Evolutionary conservation across 768 basidiomycete species (phyloP), one percentile per base, ranked within the genome.

Genomic region (Holtermanniella nyarrowii): DNA sequence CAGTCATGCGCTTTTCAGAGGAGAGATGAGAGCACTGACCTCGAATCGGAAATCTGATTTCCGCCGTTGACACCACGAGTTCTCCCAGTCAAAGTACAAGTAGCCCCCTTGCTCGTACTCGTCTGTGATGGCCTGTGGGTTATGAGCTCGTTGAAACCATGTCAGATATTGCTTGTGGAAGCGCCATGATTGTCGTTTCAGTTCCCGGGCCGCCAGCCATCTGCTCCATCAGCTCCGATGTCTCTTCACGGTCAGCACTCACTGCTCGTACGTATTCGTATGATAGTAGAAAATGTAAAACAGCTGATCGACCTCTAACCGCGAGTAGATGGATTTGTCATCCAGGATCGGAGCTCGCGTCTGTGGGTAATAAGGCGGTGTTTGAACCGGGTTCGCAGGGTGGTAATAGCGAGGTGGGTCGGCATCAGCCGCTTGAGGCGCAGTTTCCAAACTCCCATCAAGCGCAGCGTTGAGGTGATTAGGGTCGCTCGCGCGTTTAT

Each of bases 61-160:
- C 77, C 90, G 88, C 68, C 93, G 79, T 70, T 93, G 89, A 71
- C 90, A 95, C 95, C 93, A 99, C 57, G 86, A 88, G 46, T 88
- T 88, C 72, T 96, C 91, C 91, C 91, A 96, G 74, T 96, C 93
- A 72, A 97, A 96, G 77, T 99, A 99, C 26, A 95, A 86, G 72
- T 99, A 99, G 13, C 95, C 89, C 13, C 95, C 95, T 75, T 97
- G 91, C 73, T 99, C 95, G 71, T 96, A 99, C 70, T 97, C 93
- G 62, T 97, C 93, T 48, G 95, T 99, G 70, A 99, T 96, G 1
- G 90, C 90, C 66, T 93, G 88, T 7, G 95, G 95, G 66, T 97
- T 91, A 21, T 88, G 90, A 65, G 95, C 88, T 31, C 95, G 82
- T 72, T 97, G 95, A 81, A 99, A 99, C 91, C 95, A 99, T 25